phyloP scores from a whole-genome alignment of 495 filamentous ascomycete species.

The Cairneyella variabilis region DNA sequence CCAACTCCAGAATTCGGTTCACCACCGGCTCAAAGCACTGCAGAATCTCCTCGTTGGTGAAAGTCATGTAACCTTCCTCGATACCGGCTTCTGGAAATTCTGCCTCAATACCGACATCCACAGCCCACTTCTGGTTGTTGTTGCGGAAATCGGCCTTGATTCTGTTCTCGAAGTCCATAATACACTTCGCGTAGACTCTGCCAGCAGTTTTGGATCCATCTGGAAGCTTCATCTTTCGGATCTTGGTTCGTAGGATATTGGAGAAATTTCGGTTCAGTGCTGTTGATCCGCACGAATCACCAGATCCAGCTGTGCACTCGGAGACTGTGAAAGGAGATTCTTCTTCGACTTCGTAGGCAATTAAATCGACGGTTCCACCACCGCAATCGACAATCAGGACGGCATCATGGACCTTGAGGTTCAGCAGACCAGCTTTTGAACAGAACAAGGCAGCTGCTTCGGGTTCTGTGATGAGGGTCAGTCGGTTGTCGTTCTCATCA shows the following conservation, averaged over 20 bases:
- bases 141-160: slow-evolving; percentile 81
- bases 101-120: slow-evolving; percentile 73
- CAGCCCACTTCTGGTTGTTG: slow-evolving; percentile 75
- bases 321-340: slow-evolving; percentile 71
- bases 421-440: slow-evolving; percentile 67
- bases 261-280: slow-evolving; percentile 72
- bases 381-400: slow-evolving; percentile 74
- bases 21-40: slow-evolving; percentile 74
- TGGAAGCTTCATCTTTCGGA: slow-evolving; percentile 73
- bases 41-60: slow-evolving; percentile 74
- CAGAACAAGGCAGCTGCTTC: slow-evolving; percentile 73
- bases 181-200: slow-evolving; percentile 73
- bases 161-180: slow-evolving; percentile 77
- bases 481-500: slow-evolving; percentile 70
- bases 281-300: slow-evolving; percentile 71
- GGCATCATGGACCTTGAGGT: slow-evolving; percentile 70
- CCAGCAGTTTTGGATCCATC: slow-evolving; percentile 72
- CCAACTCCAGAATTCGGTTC: slow-evolving; percentile 69
- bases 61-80: slow-evolving; percentile 79
- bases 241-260: slow-evolving; percentile 72
- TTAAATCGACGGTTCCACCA: slow-evolving; percentile 72
- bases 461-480: slow-evolving; percentile 68
- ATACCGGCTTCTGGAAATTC: slow-evolving; percentile 75
- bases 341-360: slow-evolving; percentile 74
- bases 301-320: slow-evolving; percentile 71